phyloP scores from a whole-genome alignment of 768 basidiomycete species.

The Termitomyces sp. region DNA sequence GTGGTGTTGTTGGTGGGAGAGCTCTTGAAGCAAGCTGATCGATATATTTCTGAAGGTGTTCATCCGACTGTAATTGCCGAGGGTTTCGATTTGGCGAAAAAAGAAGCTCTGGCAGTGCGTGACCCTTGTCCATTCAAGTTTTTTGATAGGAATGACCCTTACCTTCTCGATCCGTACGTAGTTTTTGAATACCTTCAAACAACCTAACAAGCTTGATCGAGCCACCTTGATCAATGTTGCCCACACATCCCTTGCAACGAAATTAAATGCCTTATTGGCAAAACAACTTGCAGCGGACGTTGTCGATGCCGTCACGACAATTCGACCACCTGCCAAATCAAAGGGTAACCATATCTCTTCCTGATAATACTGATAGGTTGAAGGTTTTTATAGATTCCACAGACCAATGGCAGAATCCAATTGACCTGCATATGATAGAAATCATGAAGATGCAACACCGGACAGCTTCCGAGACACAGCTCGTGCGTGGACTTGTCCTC shows the following conservation, averaged over 20 bases:
- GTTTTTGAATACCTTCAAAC: slow-evolving; percentile 93
- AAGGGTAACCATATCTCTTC: slow-evolving; percentile 39
- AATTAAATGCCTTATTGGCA: slow-evolving; percentile 77
- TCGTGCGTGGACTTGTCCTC: slow-evolving; percentile 91
- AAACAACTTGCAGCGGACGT: slow-evolving; percentile 87
- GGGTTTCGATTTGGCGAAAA: slow-evolving; percentile 97
- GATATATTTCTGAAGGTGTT: slow-evolving; percentile 96
- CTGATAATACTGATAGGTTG: slow-evolving; percentile 2
- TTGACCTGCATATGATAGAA: slow-evolving; percentile 99
- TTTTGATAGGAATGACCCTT: slow-evolving; percentile 1
- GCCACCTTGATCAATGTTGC: slow-evolving; percentile 91
- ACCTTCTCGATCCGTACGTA: slow-evolving; percentile 28
- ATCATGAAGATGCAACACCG: slow-evolving; percentile 99
- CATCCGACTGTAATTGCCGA: slow-evolving; percentile 95
- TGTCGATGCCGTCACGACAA: slow-evolving; percentile 91
- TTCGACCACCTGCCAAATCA: slow-evolving; percentile 63
- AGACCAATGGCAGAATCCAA: slow-evolving; percentile 79
- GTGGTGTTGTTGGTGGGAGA: slow-evolving; percentile 96
- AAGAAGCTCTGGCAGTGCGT: slow-evolving; percentile 82
- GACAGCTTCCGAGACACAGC: slow-evolving; percentile 93
- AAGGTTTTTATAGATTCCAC: slow-evolving; percentile 30
- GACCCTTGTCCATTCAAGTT: slow-evolving; percentile 7
- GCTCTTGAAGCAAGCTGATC: slow-evolving; percentile 94
- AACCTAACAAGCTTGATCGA: slow-evolving; percentile 72
- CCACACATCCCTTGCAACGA: slow-evolving; percentile 93